Percentiles rank a stretch among this genome's conserved stretches.
Conservation (phyloP, 1,284 basidiomycete genomes). For the Austroboletus rostrupii region DNA sequence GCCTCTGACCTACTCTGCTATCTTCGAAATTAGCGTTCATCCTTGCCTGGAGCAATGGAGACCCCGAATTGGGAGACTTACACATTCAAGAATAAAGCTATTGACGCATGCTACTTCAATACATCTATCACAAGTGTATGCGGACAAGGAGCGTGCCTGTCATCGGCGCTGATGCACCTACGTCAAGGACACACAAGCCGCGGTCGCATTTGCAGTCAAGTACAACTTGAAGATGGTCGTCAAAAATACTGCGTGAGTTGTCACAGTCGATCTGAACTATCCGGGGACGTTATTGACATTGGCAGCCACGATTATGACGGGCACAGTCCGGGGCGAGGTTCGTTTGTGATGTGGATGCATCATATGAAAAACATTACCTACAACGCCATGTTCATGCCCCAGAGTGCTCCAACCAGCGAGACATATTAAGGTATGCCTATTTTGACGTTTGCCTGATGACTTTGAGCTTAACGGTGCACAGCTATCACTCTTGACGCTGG, state of each 20-base stretch:
- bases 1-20: too few species aligned
- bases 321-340: constrained; percentile 33
- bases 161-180: constrained; percentile 25
- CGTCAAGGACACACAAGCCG: constrained; percentile 37
- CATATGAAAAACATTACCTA: constrained; percentile 35
- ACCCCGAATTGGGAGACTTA: neutral
- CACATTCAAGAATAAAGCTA: neutral
- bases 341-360: constrained; percentile 41
- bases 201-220: constrained; percentile 23
- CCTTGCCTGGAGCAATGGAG: neutral
- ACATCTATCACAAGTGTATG: constrained; percentile 3
- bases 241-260: constrained; percentile 44
- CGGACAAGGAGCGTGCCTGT: constrained; percentile 17
- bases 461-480: constrained; percentile 1
- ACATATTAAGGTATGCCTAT: constrained; percentile 11
- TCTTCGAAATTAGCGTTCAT: neutral
- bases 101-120: neutral
- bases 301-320: constrained; percentile 39
- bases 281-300: neutral
- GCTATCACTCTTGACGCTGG: constrained; percentile 43
- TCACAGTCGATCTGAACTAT: neutral
- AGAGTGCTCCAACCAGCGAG: constrained; percentile 22
- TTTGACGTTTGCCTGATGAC: neutral
- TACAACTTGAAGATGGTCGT: constrained; percentile 43
- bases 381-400: constrained; percentile 29